A percentile compares a stretch with the other conserved stretches of the same genome.
These are phyloP conservation scores for Gossypium aridum DNA, from an alignment of 441 rosid genomes.

Conservation along the genomic window DNA sequence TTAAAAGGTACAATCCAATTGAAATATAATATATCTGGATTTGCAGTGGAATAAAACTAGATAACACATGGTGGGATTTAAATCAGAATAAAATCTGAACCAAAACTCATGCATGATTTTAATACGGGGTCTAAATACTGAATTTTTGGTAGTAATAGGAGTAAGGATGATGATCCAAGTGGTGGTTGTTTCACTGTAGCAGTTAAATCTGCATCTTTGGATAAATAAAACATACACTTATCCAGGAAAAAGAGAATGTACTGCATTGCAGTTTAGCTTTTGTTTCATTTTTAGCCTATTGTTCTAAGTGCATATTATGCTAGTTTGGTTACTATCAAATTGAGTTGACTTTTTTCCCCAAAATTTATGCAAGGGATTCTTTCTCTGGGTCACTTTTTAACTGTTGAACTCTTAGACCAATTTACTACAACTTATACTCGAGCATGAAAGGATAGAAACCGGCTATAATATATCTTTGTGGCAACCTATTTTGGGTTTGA, in stretches of 20 bases:
- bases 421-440: background rate
- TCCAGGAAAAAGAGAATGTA: background rate
- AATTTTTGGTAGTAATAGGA: background rate
- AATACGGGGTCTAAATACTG: background rate
- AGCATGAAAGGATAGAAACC: background rate
- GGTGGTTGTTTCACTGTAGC: background rate
- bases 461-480: background rate
- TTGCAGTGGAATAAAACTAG: background rate
- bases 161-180: background rate
- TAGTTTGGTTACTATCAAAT: background rate
- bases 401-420: background rate
- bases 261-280: background rate
- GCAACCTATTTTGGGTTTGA: background rate
- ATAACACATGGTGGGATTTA: background rate
- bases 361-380: background rate
- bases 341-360: background rate
- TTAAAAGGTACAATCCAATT: background rate
- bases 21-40: background rate
- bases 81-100: background rate
- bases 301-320: background rate
- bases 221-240: background rate
- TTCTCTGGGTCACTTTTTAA: background rate
- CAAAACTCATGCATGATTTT: background rate
- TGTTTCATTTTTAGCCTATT: background rate
- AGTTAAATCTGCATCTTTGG: background rate